A percentile compares a stretch with the other conserved stretches of the same genome.
phyloP scores from a whole-genome alignment of 1,139 yeast species.

The Pichia sp. region DNA sequence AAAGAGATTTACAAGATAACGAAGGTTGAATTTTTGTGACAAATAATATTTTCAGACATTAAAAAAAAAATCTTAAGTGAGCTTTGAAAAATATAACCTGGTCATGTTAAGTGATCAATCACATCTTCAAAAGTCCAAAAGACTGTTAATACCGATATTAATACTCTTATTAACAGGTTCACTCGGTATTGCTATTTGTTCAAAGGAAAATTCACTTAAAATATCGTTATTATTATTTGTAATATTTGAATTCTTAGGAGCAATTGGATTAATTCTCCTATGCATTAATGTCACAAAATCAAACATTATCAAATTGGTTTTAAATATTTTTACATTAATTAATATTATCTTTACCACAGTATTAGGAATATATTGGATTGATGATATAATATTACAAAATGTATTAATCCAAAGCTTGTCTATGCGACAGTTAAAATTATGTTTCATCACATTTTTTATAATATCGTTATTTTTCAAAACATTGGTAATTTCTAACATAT shows the following conservation, averaged over 20 bases:
- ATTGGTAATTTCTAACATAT: not conserved
- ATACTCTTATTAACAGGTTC: slow-evolving; percentile 3
- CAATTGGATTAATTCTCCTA: not conserved
- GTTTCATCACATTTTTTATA: slow-evolving; percentile 10
- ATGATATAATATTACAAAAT: slow-evolving; percentile 5
- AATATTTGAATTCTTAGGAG: slow-evolving; percentile 6
- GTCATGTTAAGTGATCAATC: slow-evolving; percentile 5
- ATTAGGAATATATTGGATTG: slow-evolving; percentile 14
- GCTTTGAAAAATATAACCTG: too few species aligned
- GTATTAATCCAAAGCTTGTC: not conserved
- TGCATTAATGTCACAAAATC: too few species aligned
- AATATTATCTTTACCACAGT: slow-evolving; percentile 3
- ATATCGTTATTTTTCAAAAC: slow-evolving; percentile 8
- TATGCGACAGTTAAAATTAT: slow-evolving; percentile 5
- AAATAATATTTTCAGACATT: too few species aligned
- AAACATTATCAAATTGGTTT: not conserved
- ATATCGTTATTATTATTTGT: slow-evolving; percentile 9
- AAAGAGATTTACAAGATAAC: too few species aligned
- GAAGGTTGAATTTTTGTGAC: too few species aligned
- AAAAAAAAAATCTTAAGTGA: too few species aligned
- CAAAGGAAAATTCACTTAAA: not conserved
- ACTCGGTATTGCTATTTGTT: slow-evolving; percentile 3
- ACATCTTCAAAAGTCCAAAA: not conserved
- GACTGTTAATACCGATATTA: not conserved
- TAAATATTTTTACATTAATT: not conserved